Evolutionary conservation across 192 early-diverging fungal species (phyloP).

Genomic region (Coemansia sp.): DNA sequence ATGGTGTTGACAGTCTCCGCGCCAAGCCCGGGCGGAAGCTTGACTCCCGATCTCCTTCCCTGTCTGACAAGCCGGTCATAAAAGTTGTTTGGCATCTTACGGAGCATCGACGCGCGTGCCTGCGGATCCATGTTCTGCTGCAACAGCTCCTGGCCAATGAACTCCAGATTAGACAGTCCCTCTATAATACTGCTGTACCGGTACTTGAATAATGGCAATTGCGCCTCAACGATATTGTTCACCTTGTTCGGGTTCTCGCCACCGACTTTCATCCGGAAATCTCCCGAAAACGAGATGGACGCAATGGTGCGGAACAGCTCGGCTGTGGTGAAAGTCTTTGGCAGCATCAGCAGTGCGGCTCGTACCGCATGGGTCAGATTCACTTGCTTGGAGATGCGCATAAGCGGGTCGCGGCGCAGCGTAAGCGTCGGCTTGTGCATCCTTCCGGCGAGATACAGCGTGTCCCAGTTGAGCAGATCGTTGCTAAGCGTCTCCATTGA

Average conservation of each 20-base stretch:
- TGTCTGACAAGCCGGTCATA: slow-evolving; percentile 58
- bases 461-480: slow-evolving; percentile 94
- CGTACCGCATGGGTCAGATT: slow-evolving; percentile 86
- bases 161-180: slow-evolving; percentile 52
- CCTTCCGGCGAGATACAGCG: slow-evolving; percentile 92
- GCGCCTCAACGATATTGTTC: slow-evolving; percentile 86
- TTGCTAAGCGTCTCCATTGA: slow-evolving; percentile 82
- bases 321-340: slow-evolving; percentile 74
- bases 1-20: slow-evolving; percentile 35
- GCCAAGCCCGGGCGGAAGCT: slow-evolving; percentile 31
- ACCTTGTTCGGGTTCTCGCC: slow-evolving; percentile 98
- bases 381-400: slow-evolving; percentile 63
- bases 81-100: slow-evolving; percentile 79
- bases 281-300: slow-evolving; percentile 84
- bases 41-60: slow-evolving; percentile 45
- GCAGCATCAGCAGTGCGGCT: slow-evolving; percentile 79
- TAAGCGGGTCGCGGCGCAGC: slow-evolving; percentile 46
- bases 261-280: slow-evolving; percentile 87
- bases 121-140: slow-evolving; percentile 66
- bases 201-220: slow-evolving; percentile 52
- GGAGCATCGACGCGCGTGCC: slow-evolving; percentile 67
- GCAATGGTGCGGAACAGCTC: slow-evolving; percentile 84
- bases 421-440: slow-evolving; percentile 87
- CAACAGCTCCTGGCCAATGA: slow-evolving; percentile 38
- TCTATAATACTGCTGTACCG: slow-evolving; percentile 53